Evolutionary conservation across 75 land plant species (phyloP).

Genomic region (Cunninghamia lanceolata): DNA sequence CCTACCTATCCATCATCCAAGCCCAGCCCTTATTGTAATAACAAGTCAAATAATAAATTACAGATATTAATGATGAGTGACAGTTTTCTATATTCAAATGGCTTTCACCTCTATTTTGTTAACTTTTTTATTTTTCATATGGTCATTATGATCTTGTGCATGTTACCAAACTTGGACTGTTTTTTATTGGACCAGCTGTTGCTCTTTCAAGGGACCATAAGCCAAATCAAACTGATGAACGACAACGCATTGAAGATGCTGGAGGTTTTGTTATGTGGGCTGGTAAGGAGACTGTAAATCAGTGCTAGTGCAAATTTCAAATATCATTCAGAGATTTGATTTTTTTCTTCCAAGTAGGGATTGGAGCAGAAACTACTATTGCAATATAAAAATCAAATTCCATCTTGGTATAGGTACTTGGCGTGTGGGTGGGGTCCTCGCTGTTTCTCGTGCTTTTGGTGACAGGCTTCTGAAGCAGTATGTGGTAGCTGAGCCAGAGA

Average conservation of each 20-base stretch:
- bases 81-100: background rate
- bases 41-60: background rate
- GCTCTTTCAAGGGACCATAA: conserved; percentile 80
- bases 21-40: background rate
- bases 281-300: conserved; percentile 34
- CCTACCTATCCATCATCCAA: background rate
- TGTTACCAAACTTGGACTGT: conserved; percentile 2
- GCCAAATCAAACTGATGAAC: conserved; percentile 79
- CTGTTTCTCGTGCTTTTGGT: conserved; percentile 41
- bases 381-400: background rate
- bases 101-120: background rate
- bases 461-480: conserved; percentile 28
- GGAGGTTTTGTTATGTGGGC: conserved; percentile 89
- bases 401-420: conserved; percentile 24
- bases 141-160: background rate
- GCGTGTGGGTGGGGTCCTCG: conserved; percentile 37
- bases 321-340: background rate
- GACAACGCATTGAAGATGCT: conserved; percentile 81
- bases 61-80: background rate
- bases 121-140: background rate
- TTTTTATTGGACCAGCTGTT: conserved; percentile 39
- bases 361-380: conserved; percentile 2
- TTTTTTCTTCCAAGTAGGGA: background rate
- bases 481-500: conserved; percentile 38
- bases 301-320: background rate